phyloP scores from a whole-genome alignment of 331 rosid species.

The Acacia pycnantha region DNA sequence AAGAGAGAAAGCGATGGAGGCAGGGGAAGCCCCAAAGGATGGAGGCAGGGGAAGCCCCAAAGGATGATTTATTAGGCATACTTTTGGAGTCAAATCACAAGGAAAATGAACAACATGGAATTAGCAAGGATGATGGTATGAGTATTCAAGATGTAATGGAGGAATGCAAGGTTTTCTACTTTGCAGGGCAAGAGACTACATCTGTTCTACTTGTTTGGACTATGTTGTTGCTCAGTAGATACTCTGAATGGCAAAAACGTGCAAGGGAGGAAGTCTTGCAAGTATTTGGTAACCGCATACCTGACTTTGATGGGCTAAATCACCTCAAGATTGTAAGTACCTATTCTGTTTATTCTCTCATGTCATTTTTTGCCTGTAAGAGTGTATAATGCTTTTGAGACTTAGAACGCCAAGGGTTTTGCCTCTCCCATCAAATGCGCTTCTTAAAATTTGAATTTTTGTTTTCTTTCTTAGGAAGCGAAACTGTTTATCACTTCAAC shows the following conservation, averaged over 20 bases:
- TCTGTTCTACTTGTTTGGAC: slow-evolving; percentile 48
- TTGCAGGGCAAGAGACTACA: slow-evolving; percentile 53
- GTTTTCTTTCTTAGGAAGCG: no score
- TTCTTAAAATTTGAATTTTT: no score
- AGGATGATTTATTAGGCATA: slow-evolving; percentile 33
- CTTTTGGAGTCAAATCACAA: slow-evolving; percentile 38
- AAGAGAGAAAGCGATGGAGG: slow-evolving; percentile 31
- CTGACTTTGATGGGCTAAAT: neutral
- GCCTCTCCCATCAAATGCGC: fast-evolving
- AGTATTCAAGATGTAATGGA: slow-evolving; percentile 34
- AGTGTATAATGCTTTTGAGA: no score
- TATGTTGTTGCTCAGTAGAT: slow-evolving; percentile 31
- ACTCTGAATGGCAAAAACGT: slow-evolving; percentile 47
- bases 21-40: slow-evolving; percentile 18
- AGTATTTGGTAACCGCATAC: neutral
- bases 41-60: slow-evolving; percentile 24
- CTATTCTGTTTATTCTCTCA: no score
- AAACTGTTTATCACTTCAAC: no score
- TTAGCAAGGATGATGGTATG: slow-evolving; percentile 35
- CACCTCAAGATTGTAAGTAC: neutral
- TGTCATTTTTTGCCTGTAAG: no score
- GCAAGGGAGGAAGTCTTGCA: slow-evolving; percentile 20
- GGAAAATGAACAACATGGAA: slow-evolving; percentile 33
- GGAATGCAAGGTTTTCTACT: slow-evolving; percentile 52
- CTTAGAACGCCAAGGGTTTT: no score